Percentiles rank a stretch among this genome's conserved stretches.
phyloP scores from a whole-genome alignment of 169 alveolate genomes.

The Ichthyophthirius multifiliis region DNA sequence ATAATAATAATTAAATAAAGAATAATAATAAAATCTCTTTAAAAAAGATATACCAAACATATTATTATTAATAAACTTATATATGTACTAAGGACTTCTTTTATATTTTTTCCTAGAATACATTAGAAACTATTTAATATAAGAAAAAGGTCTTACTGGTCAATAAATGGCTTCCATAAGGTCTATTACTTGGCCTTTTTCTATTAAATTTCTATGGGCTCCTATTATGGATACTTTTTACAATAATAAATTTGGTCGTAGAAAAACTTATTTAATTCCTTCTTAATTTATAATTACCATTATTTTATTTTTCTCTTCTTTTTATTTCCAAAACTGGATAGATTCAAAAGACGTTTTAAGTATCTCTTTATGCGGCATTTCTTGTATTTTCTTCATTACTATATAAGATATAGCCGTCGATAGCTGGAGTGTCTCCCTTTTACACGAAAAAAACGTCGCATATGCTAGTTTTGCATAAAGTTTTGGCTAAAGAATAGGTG shows the following conservation, averaged over 20 bases:
- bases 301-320: not conserved
- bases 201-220: slow-evolving; percentile 7
- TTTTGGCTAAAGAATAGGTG: slow-evolving; percentile 2
- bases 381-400: not conserved
- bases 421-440: not conserved
- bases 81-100: not conserved
- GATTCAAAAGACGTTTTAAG: not conserved
- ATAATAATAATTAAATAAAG: no score
- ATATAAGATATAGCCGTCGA: slow-evolving; percentile 14
- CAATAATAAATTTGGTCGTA: not conserved
- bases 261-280: slow-evolving; percentile 12
- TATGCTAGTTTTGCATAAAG: slow-evolving; percentile 9
- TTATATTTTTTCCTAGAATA: not conserved
- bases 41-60: not conserved
- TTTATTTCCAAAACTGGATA: not conserved
- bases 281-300: not conserved
- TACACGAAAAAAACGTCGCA: slow-evolving; percentile 6
- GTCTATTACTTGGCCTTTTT: not conserved
- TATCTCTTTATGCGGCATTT: not conserved
- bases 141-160: not conserved
- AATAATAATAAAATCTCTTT: no score
- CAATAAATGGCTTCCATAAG: not conserved
- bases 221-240: slow-evolving; percentile 7
- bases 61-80: not conserved
- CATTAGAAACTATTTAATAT: not conserved